Evolutionary conservation across 495 filamentous ascomycete genomes (phyloP).

Genomic region (Hypoxylon fuscum): DNA sequence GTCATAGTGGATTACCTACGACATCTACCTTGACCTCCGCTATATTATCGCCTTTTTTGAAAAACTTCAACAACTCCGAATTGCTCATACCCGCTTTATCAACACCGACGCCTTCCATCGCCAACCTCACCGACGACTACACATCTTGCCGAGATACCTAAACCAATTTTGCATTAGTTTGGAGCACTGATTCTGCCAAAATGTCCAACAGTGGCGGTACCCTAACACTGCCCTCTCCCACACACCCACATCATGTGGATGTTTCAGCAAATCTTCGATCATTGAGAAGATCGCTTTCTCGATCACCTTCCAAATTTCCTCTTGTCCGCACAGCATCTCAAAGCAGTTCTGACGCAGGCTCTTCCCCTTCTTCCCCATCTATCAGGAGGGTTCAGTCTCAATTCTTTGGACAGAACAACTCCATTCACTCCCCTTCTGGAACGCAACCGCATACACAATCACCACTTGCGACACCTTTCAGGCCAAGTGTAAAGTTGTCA

Average conservation of each 20-base stretch:
- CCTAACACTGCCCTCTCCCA: conserved; percentile 83
- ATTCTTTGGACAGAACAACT: conserved; percentile 37
- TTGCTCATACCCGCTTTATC: no score
- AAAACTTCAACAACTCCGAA: no score
- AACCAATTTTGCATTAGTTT: no score
- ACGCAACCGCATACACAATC: conserved; percentile 45
- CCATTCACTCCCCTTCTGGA: conserved; percentile 29
- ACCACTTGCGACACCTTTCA: conserved; percentile 49
- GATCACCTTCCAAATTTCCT: conserved; percentile 86
- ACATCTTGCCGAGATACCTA: not conserved
- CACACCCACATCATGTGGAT: conserved; percentile 74
- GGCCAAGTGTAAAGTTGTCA: conserved; percentile 60
- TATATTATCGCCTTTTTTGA: no score
- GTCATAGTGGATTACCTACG: no score
- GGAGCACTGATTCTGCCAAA: conserved; percentile 22
- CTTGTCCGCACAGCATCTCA: conserved; percentile 64
- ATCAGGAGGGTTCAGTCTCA: conserved; percentile 43
- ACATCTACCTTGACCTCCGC: no score
- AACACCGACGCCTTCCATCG: no score
- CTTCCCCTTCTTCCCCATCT: conserved; percentile 41
- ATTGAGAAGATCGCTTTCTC: conserved; percentile 82
- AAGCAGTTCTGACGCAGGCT: conserved; percentile 40
- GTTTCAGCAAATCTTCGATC: conserved; percentile 78
- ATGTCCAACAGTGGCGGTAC: conserved; percentile 71
- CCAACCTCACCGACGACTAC: not conserved